These are phyloP conservation scores for Lichtheimia ornata DNA, from an alignment of 371 early-diverging fungal genomes.

Conservation along the genomic window DNA sequence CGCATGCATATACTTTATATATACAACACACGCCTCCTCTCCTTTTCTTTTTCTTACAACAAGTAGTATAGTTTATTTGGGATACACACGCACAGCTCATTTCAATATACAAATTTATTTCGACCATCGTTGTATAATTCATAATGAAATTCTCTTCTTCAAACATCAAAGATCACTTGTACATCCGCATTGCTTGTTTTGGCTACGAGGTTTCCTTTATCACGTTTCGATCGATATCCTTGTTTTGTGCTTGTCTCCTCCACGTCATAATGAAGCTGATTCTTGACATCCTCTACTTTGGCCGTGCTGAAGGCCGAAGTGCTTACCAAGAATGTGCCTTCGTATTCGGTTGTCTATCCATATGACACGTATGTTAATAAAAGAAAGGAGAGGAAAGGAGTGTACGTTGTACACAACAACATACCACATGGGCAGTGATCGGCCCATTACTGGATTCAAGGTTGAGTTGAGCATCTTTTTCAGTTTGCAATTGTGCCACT, in stretches of 20 bases:
- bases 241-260: conserved; percentile 7
- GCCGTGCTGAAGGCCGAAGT: conserved; percentile 11
- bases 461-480: conserved; percentile 8
- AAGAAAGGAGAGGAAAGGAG: not conserved
- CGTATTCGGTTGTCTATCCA: conserved; percentile 13
- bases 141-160: conserved; percentile 4
- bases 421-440: conserved; percentile 20
- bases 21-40: too few species aligned
- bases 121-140: not conserved
- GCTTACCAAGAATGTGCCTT: conserved; percentile 12
- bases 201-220: too few species aligned
- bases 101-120: too few species aligned
- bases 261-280: conserved; percentile 4
- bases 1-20: too few species aligned
- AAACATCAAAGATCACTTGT: conserved; percentile 17
- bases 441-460: conserved; percentile 15
- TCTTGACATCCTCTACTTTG: conserved; percentile 4
- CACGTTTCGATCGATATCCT: too few species aligned
- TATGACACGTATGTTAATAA: not conserved
- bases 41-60: too few species aligned
- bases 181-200: conserved; percentile 16
- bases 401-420: not conserved
- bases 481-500: conserved; percentile 5
- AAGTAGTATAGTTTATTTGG: too few species aligned
- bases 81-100: too few species aligned